Conservation (phyloP, 2,329 filamentous ascomycete genomes). For the Neoscytalidium dimidiatum region DNA sequence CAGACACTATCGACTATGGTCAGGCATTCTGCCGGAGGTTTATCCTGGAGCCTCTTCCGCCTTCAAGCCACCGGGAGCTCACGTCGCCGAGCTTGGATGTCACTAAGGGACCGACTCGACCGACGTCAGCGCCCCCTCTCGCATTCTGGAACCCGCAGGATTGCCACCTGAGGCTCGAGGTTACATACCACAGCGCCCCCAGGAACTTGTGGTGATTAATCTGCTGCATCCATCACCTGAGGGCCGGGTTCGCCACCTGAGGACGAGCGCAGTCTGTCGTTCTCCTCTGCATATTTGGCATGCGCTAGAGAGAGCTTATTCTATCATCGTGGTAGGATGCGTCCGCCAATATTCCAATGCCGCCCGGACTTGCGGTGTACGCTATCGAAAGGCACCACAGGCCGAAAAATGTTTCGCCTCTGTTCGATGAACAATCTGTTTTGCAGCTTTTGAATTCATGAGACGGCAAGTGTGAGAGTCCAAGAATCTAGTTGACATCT, state of each 20-base stretch:
- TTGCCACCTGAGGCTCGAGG: neutral
- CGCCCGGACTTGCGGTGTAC: neutral
- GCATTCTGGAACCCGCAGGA: neutral
- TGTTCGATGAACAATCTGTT: neutral
- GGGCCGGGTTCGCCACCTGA: neutral
- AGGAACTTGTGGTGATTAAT: neutral
- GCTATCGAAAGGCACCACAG: neutral
- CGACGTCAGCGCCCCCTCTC: conserved; percentile 4
- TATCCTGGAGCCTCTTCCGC: neutral
- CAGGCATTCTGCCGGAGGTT: neutral
- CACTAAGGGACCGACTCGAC: neutral
- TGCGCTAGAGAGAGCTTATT: conserved; percentile 5
- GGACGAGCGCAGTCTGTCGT: neutral
- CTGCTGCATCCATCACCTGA: conserved; percentile 8
- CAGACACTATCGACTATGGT: neutral
- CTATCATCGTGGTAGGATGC: neutral
- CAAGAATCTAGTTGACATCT: neutral
- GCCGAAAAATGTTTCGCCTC: neutral
- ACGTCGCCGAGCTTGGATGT: conserved; percentile 2
- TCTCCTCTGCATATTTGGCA: neutral
- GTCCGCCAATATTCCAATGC: neutral
- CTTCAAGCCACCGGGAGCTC: conserved; percentile 4
- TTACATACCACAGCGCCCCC: conserved; percentile 1
- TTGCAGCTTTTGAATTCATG: neutral
- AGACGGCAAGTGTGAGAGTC: conserved; percentile 2